phyloP scores from a whole-genome alignment of 495 filamentous ascomycete species.

The Penicillium antarcticum region DNA sequence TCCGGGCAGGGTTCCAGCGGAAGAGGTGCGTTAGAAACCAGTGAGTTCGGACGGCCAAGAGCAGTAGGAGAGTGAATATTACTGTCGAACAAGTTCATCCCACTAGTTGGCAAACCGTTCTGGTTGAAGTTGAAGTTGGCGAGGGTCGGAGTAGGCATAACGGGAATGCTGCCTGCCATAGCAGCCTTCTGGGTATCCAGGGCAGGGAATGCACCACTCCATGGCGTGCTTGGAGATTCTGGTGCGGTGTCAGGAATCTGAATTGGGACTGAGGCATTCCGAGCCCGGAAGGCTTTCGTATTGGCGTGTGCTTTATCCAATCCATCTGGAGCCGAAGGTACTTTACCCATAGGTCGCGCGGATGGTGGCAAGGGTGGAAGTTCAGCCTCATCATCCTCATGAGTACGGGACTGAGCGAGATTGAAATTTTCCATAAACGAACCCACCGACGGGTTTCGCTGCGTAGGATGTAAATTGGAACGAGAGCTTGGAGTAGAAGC shows the following conservation, averaged over 20 bases:
- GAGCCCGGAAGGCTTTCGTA: slow-evolving; percentile 63
- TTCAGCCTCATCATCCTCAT: slow-evolving; percentile 38
- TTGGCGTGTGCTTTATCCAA: slow-evolving; percentile 79
- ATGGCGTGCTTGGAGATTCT: slow-evolving; percentile 69
- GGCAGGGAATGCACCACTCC: slow-evolving; percentile 61
- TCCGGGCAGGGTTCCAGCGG: slow-evolving; percentile 90
- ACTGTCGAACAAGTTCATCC: slow-evolving; percentile 79
- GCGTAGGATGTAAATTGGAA: slow-evolving; percentile 20
- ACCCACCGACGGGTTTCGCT: slow-evolving; percentile 31
- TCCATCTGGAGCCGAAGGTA: slow-evolving; percentile 49
- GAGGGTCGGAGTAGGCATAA: slow-evolving; percentile 67
- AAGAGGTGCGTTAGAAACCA: slow-evolving; percentile 56
- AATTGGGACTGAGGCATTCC: slow-evolving; percentile 74
- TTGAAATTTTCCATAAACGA: slow-evolving; percentile 31
- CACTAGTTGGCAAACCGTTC: slow-evolving; percentile 57
- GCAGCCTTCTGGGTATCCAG: slow-evolving; percentile 47
- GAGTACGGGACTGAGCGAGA: slow-evolving; percentile 38
- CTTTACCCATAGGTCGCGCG: slow-evolving; percentile 46
- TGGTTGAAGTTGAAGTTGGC: slow-evolving; percentile 53
- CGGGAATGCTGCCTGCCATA: slow-evolving; percentile 50
- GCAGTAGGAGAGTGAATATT: slow-evolving; percentile 73
- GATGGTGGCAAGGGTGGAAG: slow-evolving; percentile 41
- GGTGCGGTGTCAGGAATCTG: slow-evolving; percentile 67
- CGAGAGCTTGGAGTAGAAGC: slow-evolving; percentile 20
- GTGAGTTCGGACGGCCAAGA: slow-evolving; percentile 63